phyloP scores from a whole-genome alignment of 495 filamentous ascomycete genomes.

The Glonium stellatum region DNA sequence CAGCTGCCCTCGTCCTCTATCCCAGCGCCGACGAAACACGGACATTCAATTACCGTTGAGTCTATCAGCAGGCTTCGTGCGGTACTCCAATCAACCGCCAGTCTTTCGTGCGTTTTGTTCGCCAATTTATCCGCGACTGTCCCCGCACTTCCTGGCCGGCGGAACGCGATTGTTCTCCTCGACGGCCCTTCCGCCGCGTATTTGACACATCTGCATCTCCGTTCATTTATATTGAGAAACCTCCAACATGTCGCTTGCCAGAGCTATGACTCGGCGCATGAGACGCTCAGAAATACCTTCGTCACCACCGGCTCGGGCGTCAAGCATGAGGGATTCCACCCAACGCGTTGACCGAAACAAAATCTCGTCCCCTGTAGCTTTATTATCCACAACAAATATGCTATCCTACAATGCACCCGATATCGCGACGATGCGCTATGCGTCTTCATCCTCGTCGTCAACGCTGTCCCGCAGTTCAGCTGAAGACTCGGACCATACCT shows the following conservation, averaged over 20 bases:
- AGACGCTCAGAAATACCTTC: constrained; percentile 18
- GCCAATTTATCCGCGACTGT: constrained; percentile 26
- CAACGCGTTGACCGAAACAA: constrained; percentile 38
- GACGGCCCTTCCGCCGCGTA: constrained; percentile 24
- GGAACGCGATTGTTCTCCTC: constrained; percentile 8
- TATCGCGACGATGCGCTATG: constrained; percentile 41
- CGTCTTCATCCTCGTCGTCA: constrained; percentile 47
- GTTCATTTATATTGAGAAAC: constrained; percentile 38
- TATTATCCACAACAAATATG: constrained; percentile 93
- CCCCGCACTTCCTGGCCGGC: constrained; percentile 18
- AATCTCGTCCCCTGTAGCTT: constrained; percentile 80
- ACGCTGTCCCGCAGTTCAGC: constrained; percentile 46
- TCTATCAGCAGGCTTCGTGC: not conserved
- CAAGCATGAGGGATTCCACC: constrained; percentile 39
- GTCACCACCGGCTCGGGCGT: constrained; percentile 9
- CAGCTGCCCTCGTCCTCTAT: not conserved
- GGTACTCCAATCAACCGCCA: not conserved
- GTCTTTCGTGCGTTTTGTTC: not conserved
- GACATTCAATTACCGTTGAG: not conserved
- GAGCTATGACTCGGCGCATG: constrained; percentile 24
- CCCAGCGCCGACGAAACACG: constrained; percentile 6
- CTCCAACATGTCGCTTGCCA: constrained; percentile 24
- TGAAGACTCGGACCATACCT: constrained; percentile 52
- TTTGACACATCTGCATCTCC: constrained; percentile 8
- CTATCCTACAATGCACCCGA: constrained; percentile 89